phyloP scores from a whole-genome alignment of 75 land plant species.

The Picea glauca region DNA sequence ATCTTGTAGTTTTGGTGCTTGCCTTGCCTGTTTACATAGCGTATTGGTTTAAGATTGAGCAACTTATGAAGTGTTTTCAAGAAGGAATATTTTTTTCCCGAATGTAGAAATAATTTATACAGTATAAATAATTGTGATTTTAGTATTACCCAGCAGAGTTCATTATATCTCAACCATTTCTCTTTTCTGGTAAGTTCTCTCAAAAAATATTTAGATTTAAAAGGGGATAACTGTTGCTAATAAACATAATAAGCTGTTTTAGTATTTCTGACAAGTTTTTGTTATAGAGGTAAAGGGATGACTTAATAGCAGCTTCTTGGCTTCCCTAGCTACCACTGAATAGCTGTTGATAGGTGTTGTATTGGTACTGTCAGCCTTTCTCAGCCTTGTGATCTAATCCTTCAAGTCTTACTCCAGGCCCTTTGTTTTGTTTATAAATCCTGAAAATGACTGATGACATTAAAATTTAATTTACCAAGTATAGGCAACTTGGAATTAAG shows the following conservation, averaged over 20 bases:
- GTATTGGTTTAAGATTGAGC: not conserved
- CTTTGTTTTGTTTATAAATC: not conserved
- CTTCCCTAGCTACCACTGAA: not conserved
- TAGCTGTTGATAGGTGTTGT: not conserved
- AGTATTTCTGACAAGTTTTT: too few relatives aligned
- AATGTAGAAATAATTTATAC: not conserved
- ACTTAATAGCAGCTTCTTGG: not conserved
- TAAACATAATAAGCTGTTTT: too few relatives aligned
- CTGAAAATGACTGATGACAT: not conserved
- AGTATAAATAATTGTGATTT: not conserved
- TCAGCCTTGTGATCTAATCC: too few relatives aligned
- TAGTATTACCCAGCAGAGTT: not conserved
- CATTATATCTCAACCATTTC: not conserved
- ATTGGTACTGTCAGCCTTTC: too few relatives aligned
- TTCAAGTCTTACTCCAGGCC: not conserved
- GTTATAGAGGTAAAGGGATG: not conserved
- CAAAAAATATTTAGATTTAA: too few relatives aligned
- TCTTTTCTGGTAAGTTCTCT: not conserved
- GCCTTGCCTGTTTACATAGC: not conserved
- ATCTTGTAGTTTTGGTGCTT: not conserved
- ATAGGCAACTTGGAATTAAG: not conserved
- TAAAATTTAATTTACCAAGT: not conserved
- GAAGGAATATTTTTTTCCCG: not conserved
- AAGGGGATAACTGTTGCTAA: too few relatives aligned
- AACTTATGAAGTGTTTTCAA: not conserved